A percentile compares a stretch with the other conserved stretches of the same genome.
Evolutionary conservation across 306 rosid genomes (phyloP).

Genomic region (Trifolium fragiferum): DNA sequence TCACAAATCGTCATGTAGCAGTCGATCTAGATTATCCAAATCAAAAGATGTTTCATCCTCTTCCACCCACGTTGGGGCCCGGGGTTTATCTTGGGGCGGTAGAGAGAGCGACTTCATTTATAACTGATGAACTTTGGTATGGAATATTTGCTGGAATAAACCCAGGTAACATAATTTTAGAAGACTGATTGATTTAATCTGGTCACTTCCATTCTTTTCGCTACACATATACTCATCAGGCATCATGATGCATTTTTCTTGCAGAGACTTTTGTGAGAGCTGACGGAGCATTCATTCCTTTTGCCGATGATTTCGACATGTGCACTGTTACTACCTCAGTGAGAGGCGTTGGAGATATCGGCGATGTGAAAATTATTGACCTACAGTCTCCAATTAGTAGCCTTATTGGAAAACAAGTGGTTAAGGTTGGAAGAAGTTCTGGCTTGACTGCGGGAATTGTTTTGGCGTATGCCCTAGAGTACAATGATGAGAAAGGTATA

Average conservation of each 20-base stretch:
- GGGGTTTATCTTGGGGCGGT: conserved; percentile 99
- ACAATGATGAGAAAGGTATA: conserved; percentile 98
- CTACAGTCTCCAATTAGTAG: conserved; percentile 86
- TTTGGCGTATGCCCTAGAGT: conserved; percentile 95
- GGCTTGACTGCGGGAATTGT: conserved; percentile 95
- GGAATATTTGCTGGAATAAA: conserved; percentile 99
- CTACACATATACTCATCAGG: conserved; percentile 1
- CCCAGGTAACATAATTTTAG: conserved; percentile 70
- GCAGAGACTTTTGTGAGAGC: conserved; percentile 99
- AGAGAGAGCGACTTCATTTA: conserved; percentile 97
- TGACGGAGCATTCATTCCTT: conserved; percentile 98
- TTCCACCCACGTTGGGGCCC: conserved; percentile 96
- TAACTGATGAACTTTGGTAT: conserved; percentile 98
- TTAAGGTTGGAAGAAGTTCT: conserved; percentile 98
- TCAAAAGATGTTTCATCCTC: conserved; percentile 99
- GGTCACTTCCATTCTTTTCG: conserved; percentile 7
- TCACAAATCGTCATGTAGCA: conserved; percentile 97
- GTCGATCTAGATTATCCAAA: conserved; percentile 97
- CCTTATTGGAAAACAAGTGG: conserved; percentile 92
- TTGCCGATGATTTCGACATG: conserved; percentile 98
- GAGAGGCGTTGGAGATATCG: conserved; percentile 89
- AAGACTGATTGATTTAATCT: conserved; percentile 30
- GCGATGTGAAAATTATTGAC: conserved; percentile 81
- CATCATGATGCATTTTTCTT: conserved; percentile 35
- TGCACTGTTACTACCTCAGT: conserved; percentile 82